phyloP scores from a whole-genome alignment of 345 rosid species.

The Melastoma malabathricum region DNA sequence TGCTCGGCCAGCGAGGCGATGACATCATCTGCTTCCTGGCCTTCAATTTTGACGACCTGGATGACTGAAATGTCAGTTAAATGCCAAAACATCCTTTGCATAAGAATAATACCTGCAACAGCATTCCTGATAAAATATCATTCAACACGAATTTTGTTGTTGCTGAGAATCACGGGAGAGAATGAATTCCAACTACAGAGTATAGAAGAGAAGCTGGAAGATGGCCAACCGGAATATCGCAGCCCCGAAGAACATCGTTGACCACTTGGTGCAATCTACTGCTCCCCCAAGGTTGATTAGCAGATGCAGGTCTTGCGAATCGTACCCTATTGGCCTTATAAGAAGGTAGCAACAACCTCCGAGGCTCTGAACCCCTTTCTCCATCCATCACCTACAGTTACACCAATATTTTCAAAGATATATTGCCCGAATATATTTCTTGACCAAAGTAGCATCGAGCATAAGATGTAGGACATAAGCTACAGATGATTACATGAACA shows the following conservation, averaged over 20 bases:
- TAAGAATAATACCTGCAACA: background rate
- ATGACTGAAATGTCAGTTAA: conserved; percentile 10
- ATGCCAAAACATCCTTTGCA: background rate
- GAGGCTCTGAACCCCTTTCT: conserved; percentile 51
- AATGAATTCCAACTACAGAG: background rate
- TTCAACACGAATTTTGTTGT: background rate
- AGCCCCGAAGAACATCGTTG: conserved; percentile 46
- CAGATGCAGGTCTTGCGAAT: conserved; percentile 11
- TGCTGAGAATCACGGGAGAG: background rate
- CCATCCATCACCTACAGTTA: conserved; percentile 77
- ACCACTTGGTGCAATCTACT: conserved; percentile 31
- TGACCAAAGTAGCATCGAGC: background rate
- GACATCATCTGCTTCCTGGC: conserved; percentile 89
- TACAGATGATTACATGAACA: too few relatives aligned
- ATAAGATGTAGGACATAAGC: too few relatives aligned
- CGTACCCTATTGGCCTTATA: conserved; percentile 71
- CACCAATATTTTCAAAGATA: too few relatives aligned
- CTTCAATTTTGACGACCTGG: conserved; percentile 62
- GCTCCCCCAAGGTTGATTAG: conserved; percentile 22
- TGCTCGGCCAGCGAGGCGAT: conserved; percentile 68
- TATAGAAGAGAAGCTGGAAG: background rate
- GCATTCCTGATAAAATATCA: too few relatives aligned
- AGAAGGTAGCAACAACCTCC: conserved; percentile 63
- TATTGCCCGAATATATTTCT: background rate
- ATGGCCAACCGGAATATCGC: conserved; percentile 73